Evolutionary conservation across 345 rosid species (phyloP).

Genomic region (Laguncularia racemosa): DNA sequence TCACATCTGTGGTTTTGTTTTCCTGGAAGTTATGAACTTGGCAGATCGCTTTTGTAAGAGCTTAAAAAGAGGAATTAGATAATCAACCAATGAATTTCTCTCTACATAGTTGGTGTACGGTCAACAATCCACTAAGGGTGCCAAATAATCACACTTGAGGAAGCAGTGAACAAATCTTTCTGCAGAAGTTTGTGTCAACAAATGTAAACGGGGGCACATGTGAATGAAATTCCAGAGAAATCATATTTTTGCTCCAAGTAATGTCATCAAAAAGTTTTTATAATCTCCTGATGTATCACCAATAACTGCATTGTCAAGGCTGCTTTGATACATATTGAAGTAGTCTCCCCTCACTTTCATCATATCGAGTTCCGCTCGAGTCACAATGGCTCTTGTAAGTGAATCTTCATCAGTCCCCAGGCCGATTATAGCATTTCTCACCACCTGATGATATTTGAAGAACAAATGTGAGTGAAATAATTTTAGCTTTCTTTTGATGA

Average conservation of each 20-base stretch:
- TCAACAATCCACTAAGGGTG: too few relatives aligned
- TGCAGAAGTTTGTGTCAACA: too few relatives aligned
- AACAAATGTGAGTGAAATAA: neutral
- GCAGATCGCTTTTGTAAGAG: too few relatives aligned
- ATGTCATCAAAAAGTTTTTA: slow-evolving; percentile 50
- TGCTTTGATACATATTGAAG: slow-evolving; percentile 35
- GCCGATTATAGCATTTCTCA: slow-evolving; percentile 47
- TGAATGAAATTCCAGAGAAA: neutral
- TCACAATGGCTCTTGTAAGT: slow-evolving; percentile 64
- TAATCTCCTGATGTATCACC: slow-evolving; percentile 84
- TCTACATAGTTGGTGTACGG: too few relatives aligned
- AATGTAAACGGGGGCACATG: too few relatives aligned
- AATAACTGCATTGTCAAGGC: slow-evolving; percentile 51
- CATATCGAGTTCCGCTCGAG: slow-evolving; percentile 76
- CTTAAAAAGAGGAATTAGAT: too few relatives aligned
- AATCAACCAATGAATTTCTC: too few relatives aligned
- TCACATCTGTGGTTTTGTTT: too few relatives aligned
- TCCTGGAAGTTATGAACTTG: too few relatives aligned
- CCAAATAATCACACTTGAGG: too few relatives aligned
- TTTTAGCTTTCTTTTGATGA: neutral
- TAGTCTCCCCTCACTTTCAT: slow-evolving; percentile 61
- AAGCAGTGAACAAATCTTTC: too few relatives aligned
- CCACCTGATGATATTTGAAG: slow-evolving; percentile 32
- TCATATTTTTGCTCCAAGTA: slow-evolving; percentile 61
- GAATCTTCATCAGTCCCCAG: slow-evolving; percentile 87